Percentiles rank a stretch among this genome's conserved stretches.
These are phyloP conservation scores for Rosa hybrid DNA, from an alignment of 331 rosid species.

Conservation along the genomic window DNA sequence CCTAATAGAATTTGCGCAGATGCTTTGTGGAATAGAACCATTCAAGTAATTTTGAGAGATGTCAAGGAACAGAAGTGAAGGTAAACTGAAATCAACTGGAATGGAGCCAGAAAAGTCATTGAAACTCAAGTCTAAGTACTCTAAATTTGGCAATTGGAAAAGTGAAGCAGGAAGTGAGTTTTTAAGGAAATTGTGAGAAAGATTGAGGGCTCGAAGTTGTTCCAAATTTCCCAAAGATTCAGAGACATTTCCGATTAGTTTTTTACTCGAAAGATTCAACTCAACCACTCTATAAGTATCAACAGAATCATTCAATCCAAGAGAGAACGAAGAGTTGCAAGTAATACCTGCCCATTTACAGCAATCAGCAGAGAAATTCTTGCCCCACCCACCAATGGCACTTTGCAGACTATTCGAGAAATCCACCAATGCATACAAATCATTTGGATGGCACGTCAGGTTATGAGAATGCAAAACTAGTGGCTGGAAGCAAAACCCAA, in stretches of 20 bases:
- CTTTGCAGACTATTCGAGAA: constrained; percentile 11
- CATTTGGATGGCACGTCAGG: constrained; percentile 22
- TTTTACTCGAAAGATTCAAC: constrained; percentile 36
- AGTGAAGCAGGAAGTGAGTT: constrained; percentile 33
- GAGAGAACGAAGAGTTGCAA: constrained; percentile 32
- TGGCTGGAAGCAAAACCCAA: constrained; percentile 22
- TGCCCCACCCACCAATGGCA: constrained; percentile 21
- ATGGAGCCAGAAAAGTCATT: constrained; percentile 31
- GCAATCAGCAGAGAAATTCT: constrained; percentile 30
- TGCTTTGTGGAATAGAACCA: constrained; percentile 31
- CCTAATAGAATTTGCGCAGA: constrained; percentile 29
- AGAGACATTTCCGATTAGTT: constrained; percentile 34
- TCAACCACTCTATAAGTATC: constrained; percentile 30
- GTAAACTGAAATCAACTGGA: constrained; percentile 25
- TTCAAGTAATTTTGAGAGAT: constrained; percentile 36
- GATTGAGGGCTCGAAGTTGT: constrained; percentile 44
- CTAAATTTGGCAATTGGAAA: constrained; percentile 32
- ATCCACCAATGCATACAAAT: constrained; percentile 20
- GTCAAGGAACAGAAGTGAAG: constrained; percentile 32
- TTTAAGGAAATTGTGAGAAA: constrained; percentile 36
- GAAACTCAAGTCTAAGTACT: constrained; percentile 40
- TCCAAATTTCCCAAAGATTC: constrained; percentile 38
- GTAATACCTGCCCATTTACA: constrained; percentile 42
- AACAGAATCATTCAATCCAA: neutral
- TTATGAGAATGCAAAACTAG: constrained; percentile 25